Evolutionary conservation across 495 filamentous ascomycete species (phyloP).

Genomic region (Sabuloglossum arenarium): DNA sequence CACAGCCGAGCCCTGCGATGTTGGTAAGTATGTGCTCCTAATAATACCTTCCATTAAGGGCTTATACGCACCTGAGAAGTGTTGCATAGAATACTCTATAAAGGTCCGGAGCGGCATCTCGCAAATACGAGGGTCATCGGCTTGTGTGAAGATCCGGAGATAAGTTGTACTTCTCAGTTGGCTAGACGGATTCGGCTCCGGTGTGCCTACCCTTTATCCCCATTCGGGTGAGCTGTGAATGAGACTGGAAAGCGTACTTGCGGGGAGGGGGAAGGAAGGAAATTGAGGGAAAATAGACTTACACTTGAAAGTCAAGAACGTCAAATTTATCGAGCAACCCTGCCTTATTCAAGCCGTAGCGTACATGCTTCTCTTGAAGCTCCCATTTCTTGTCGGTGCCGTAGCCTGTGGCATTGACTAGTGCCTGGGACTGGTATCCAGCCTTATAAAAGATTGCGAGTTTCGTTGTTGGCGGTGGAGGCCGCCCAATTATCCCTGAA

Average conservation of each 20-base stretch:
- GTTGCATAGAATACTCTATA: constrained; percentile 24
- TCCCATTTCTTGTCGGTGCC: constrained; percentile 24
- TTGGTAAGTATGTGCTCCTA: no score
- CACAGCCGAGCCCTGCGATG: no score
- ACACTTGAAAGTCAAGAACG: not conserved
- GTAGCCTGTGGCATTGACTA: constrained; percentile 23
- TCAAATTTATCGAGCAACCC: not conserved
- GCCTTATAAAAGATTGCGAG: constrained; percentile 27
- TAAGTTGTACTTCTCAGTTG: constrained; percentile 22
- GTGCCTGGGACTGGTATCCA: constrained; percentile 24
- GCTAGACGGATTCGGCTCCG: constrained; percentile 12
- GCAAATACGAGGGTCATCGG: constrained; percentile 4
- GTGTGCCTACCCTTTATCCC: constrained; percentile 15
- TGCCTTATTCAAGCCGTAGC: not conserved
- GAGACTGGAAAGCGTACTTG: not conserved
- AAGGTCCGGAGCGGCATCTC: constrained; percentile 19
- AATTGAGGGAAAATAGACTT: not conserved
- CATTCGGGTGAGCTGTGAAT: not conserved
- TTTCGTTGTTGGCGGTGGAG: constrained; percentile 34
- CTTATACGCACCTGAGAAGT: constrained; percentile 16
- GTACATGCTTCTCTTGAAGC: constrained; percentile 21
- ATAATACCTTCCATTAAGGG: no score
- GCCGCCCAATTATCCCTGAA: constrained; percentile 20
- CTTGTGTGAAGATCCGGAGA: constrained; percentile 17
- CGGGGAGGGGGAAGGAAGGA: no score